Evolutionary conservation across 805 yeast species (phyloP).

Genomic region (Saccharomyces cerevisiae): DNA sequence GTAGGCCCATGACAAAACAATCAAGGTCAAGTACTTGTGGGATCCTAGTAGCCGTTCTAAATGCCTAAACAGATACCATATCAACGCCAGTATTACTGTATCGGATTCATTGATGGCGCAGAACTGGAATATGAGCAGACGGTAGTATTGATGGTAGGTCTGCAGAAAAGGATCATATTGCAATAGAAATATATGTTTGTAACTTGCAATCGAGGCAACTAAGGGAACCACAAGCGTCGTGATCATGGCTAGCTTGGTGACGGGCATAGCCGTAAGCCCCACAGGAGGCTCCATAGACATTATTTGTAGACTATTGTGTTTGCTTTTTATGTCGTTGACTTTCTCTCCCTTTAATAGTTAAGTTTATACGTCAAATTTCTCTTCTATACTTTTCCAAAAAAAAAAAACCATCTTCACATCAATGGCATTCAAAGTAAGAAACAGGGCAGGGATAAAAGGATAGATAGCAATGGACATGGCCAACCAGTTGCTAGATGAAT

Average conservation of each 20-base stretch:
- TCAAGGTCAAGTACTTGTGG: constrained; percentile 41
- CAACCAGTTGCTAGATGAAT: not conserved
- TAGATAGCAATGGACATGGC: constrained; percentile 18
- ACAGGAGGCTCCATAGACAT: constrained; percentile 20
- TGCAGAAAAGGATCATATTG: constrained; percentile 41
- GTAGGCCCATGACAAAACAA: constrained; percentile 40
- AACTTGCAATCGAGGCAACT: constrained; percentile 21
- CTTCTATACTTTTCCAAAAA: not conserved
- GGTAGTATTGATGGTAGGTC: constrained; percentile 51
- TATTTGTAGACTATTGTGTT: not conserved
- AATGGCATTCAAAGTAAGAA: not conserved
- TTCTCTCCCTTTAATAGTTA: constrained; percentile 1
- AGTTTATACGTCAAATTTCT: not conserved
- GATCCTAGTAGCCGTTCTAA: constrained; percentile 54
- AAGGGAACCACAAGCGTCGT: constrained; percentile 21
- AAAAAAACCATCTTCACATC: not conserved
- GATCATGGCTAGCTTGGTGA: constrained; percentile 24
- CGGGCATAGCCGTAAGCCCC: constrained; percentile 17
- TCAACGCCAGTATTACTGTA: constrained; percentile 37
- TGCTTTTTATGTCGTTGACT: not conserved
- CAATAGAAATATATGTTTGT: constrained; percentile 24
- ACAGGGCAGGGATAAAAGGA: not conserved
- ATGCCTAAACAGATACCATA: constrained; percentile 45
- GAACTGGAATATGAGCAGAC: constrained; percentile 42
- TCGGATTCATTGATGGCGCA: constrained; percentile 55